Conservation (phyloP, 2,329 filamentous ascomycete species). For the Tolypocladium tropicale region DNA sequence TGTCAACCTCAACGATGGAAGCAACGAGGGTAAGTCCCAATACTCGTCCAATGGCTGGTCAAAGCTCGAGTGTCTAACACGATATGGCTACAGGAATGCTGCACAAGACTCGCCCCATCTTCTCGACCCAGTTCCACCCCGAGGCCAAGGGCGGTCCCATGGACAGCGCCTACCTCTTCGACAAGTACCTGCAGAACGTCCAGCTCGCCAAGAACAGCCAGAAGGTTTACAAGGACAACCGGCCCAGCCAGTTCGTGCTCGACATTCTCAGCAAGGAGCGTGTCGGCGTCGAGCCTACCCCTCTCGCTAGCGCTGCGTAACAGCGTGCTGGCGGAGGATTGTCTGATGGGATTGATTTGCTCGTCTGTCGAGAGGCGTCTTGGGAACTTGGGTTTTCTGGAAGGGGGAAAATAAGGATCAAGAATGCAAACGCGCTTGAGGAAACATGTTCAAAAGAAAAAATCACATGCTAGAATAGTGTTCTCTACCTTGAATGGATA, state of each 20-base stretch:
- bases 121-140: conserved; percentile 97
- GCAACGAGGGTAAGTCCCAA: conserved; percentile 64
- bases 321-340: not conserved
- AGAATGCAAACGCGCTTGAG: not conserved
- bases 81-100: conserved; percentile 55
- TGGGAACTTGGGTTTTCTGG: not conserved
- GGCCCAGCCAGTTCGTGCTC: conserved; percentile 76
- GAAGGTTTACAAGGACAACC: conserved; percentile 71
- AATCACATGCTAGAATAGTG: not conserved
- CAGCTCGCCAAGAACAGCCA: conserved; percentile 80
- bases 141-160: conserved; percentile 96
- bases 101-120: conserved; percentile 91
- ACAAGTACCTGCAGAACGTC: conserved; percentile 89
- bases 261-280: conserved; percentile 91
- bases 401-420: no score
- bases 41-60: no score
- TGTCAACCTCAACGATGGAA: conserved; percentile 93
- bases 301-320: conserved; percentile 42
- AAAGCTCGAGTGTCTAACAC: conserved; percentile 7
- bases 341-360: not conserved
- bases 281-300: conserved; percentile 68
- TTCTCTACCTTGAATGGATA: not conserved
- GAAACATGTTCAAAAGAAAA: not conserved
- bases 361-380: conserved; percentile 1
- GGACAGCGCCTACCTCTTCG: conserved; percentile 92